Evolutionary conservation across 2,329 filamentous ascomycete genomes (phyloP), one percentile per base, ranked within the genome.

Genomic region (Fusarium equiseti): DNA sequence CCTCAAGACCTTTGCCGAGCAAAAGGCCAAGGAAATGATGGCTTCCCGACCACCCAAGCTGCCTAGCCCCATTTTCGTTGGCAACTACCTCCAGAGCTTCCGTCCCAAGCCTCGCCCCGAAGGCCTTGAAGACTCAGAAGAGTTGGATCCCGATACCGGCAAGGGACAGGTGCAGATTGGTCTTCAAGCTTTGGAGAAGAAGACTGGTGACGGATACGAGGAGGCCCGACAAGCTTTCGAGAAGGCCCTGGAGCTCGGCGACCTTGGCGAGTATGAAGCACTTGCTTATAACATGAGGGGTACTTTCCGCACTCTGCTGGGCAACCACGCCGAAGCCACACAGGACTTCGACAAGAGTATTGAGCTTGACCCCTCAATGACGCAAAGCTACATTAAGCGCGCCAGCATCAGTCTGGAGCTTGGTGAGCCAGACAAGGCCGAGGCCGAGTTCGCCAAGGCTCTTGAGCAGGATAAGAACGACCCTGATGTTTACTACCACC

Each of bases 51-150:
- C 86, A 35, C 92, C 94, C 84, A 95, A 93, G 83, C 88, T 99
- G 53, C 96, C 96, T 22, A 98, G 95, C 82, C 92, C 96, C 31
- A 98, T 95, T 15, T 99, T 98, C 76, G 95, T 99, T 73, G 94
- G 94, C 79, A 99, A 99, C 86, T 99, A 99, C 82, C 91, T 99
- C 32, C 95, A 98, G 84, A 98, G 95, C 85, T 99, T 99, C 92
- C 92, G 96, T 66, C 86, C 90, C 63, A 93, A 92, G 84, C 86
- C 90, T 50, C 88, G 93, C 3, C 95, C 96, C 6, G 89, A 86
- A 67, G 95, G 94, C 15, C 85, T 99, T 55, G 94, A 95, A 65
- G 93, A 97, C 73, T 87, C 89, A 10, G 89, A 86, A n/a, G 93
- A 97, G 72, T 82, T 98, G 51, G 83, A 89, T 44, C 89, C 95